These are phyloP conservation scores for Diaporthe amygdali DNA, from an alignment of 2,329 filamentous ascomycete genomes.

Conservation along the genomic window DNA sequence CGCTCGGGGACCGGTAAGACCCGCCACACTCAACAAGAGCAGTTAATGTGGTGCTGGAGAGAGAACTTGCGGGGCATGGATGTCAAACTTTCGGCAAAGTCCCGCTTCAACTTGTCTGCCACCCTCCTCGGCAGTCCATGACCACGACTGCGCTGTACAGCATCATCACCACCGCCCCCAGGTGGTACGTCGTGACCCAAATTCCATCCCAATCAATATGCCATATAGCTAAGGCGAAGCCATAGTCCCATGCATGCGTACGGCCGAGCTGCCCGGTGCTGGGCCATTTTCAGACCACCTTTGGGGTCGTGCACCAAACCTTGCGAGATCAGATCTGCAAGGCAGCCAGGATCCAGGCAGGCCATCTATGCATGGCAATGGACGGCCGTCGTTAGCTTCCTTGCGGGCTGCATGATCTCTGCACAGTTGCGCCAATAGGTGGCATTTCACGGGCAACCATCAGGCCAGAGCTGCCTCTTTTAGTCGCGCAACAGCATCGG, in stretches of 20 bases:
- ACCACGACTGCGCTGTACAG: neutral
- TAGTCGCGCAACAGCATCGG: conserved; percentile 36
- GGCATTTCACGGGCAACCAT: conserved; percentile 32
- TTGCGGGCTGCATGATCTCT: conserved; percentile 28
- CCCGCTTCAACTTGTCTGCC: conserved; percentile 12
- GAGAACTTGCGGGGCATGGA: conserved; percentile 19
- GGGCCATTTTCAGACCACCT: neutral
- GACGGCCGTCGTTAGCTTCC: conserved; percentile 14
- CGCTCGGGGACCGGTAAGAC: neutral
- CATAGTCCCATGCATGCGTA: conserved; percentile 5
- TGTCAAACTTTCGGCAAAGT: conserved; percentile 24
- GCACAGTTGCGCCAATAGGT: conserved; percentile 35
- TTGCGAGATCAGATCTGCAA: conserved; percentile 18
- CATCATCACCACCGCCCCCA: neutral
- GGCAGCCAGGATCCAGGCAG: conserved; percentile 29
- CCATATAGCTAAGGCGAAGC: neutral
- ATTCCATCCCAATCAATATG: neutral
- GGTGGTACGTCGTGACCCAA: conserved; percentile 5
- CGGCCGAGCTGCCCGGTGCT: conserved; percentile 18
- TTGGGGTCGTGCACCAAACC: conserved; percentile 25
- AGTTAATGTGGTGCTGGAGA: neutral
- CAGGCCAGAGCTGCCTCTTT: conserved; percentile 37
- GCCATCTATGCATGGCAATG: conserved; percentile 29
- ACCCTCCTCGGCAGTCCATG: neutral
- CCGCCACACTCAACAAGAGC: neutral